Percentiles rank a stretch among this genome's conserved stretches.
Conservation (phyloP, 352 stramenopile genomes). For the Globisporangium uncinulatum region DNA sequence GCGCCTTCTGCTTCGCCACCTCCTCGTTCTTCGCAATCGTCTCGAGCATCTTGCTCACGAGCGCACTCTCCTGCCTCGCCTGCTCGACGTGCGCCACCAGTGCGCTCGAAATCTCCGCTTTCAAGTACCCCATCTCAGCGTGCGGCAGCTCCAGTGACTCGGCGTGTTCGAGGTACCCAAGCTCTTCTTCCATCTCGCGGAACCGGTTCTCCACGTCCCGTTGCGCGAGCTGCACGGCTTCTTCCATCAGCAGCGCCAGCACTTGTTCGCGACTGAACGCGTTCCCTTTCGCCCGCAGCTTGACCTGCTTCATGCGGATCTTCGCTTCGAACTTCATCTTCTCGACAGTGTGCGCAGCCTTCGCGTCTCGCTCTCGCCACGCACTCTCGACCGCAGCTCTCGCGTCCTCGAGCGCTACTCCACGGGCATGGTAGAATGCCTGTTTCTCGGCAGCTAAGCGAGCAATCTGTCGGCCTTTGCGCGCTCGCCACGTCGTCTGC, state of each 20-base stretch:
- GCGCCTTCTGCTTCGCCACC: conserved; percentile 33
- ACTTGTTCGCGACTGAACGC: conserved; percentile 75
- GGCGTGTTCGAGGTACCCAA: conserved; percentile 56
- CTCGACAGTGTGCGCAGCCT: conserved; percentile 64
- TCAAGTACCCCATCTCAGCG: conserved; percentile 47
- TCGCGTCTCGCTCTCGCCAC: conserved; percentile 69
- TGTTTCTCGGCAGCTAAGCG: conserved; percentile 75
- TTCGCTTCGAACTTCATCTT: conserved; percentile 94
- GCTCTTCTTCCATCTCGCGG: conserved; percentile 83
- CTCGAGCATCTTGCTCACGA: conserved; percentile 42
- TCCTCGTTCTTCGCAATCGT: conserved; percentile 56
- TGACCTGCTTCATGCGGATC: conserved; percentile 91
- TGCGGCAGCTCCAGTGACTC: conserved; percentile 36
- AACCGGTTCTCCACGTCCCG: conserved; percentile 81
- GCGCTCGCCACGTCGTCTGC: conserved; percentile 79
- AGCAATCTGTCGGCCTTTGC: conserved; percentile 63
- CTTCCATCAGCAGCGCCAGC: conserved; percentile 73
- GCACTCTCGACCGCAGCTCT: conserved; percentile 50
- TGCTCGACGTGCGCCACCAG: conserved; percentile 48
- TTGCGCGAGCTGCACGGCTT: conserved; percentile 72
- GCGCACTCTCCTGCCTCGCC: conserved; percentile 47
- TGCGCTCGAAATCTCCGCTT: conserved; percentile 60
- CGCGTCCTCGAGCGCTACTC: conserved; percentile 66
- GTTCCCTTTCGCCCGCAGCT: conserved; percentile 84
- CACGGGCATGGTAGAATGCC: conserved; percentile 86